A percentile compares a stretch with the other conserved stretches of the same genome.
phyloP scores from a whole-genome alignment of 176 grass and related monocot species.

The Juncus effusus region DNA sequence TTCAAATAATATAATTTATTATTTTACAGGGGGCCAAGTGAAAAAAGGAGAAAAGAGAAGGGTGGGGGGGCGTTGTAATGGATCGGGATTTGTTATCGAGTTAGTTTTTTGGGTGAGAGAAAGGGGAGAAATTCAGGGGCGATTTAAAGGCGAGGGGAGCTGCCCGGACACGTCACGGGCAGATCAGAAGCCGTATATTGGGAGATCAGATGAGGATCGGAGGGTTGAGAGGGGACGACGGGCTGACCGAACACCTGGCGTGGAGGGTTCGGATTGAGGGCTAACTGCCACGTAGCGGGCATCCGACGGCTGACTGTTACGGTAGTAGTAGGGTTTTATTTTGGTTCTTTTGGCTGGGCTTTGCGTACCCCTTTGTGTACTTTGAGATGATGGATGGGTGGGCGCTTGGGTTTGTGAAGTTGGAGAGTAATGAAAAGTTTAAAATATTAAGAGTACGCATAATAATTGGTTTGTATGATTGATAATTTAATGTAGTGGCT shows the following conservation, averaged over 20 bases:
- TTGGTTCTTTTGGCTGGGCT: background rate
- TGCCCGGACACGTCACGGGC: constrained; percentile 20
- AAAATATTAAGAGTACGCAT: too few relatives aligned
- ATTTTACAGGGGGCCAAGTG: constrained; percentile 7
- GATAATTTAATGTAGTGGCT: too few relatives aligned
- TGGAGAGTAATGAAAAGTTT: background rate
- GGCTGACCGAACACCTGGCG: constrained; percentile 33
- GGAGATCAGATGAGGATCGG: background rate
- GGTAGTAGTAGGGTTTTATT: constrained; percentile 14
- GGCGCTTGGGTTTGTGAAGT: background rate
- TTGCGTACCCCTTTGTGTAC: constrained; percentile 6
- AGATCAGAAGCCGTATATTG: background rate
- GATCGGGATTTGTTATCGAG: background rate
- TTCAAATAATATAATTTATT: constrained; percentile 12
- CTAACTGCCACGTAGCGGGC: constrained; percentile 17
- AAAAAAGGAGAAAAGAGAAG: constrained; percentile 10
- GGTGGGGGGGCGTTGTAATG: background rate
- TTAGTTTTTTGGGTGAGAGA: background rate
- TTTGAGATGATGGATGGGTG: background rate
- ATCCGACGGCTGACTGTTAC: constrained; percentile 20
- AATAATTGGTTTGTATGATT: too few relatives aligned
- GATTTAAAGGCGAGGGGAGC: constrained; percentile 28
- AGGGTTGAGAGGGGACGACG: background rate
- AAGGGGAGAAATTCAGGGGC: background rate
- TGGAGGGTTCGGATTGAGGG: constrained; percentile 14